Conservation (phyloP, 495 filamentous ascomycete genomes). For the Daldinia caldariorum region DNA sequence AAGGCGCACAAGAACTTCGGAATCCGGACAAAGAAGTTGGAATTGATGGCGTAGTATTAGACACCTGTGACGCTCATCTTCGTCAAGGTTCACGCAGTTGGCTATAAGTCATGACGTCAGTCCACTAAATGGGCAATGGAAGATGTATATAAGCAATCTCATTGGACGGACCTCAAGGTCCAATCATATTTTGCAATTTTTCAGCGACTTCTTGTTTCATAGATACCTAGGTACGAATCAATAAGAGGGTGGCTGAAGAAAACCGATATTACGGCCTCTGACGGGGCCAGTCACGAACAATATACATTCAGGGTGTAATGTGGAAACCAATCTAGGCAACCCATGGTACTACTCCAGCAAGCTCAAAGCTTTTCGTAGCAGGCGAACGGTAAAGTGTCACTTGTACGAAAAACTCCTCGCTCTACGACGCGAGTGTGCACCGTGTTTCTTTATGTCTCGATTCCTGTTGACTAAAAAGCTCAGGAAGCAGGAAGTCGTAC, state of each 20-base stretch:
- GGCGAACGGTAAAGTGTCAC: constrained; percentile 48
- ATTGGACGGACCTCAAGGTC: constrained; percentile 15
- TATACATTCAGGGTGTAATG: constrained; percentile 45
- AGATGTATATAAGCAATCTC: not conserved
- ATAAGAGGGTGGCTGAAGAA: not conserved
- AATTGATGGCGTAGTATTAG: constrained; percentile 7
- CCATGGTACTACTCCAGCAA: constrained; percentile 55
- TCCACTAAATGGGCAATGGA: constrained; percentile 12
- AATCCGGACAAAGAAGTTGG: constrained; percentile 25
- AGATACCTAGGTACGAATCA: too few relatives aligned
- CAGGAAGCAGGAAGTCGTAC: constrained; percentile 54
- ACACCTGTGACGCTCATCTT: constrained; percentile 28
- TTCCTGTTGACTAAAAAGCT: constrained; percentile 45
- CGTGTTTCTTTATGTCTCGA: constrained; percentile 45
- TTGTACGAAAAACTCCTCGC: constrained; percentile 37
- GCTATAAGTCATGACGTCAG: constrained; percentile 35
- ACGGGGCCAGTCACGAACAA: constrained; percentile 47
- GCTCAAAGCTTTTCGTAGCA: constrained; percentile 50
- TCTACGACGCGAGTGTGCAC: constrained; percentile 37
- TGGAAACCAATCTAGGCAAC: constrained; percentile 46
- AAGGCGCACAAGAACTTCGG: constrained; percentile 10
- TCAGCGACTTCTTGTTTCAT: not conserved
- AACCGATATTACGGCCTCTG: constrained; percentile 37
- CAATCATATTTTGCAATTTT: not conserved
- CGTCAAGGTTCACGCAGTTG: constrained; percentile 19